Conservation (phyloP, 768 basidiomycete genomes). For the Trametes punicea region DNA sequence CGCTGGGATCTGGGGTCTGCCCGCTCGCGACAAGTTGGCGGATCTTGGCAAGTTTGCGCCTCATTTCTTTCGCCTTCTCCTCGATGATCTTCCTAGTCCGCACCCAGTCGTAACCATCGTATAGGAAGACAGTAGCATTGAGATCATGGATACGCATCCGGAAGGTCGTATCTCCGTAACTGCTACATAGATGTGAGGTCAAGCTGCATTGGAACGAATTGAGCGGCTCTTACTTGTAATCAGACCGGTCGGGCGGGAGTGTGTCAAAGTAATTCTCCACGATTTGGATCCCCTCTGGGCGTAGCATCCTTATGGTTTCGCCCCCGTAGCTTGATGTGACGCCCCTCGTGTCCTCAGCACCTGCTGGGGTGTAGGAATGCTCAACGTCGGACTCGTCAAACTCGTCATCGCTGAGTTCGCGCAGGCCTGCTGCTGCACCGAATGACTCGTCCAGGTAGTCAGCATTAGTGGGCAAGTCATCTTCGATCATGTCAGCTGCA, state of each 20-base stretch:
- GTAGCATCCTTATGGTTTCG: slow-evolving; percentile 82
- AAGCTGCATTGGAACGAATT: slow-evolving; percentile 8
- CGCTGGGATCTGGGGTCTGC: slow-evolving; percentile 74
- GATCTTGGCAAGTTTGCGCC: slow-evolving; percentile 82
- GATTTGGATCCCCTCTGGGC: slow-evolving; percentile 56
- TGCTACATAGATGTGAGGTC: slow-evolving; percentile 16
- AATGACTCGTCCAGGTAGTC: slow-evolving; percentile 88
- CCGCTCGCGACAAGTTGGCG: slow-evolving; percentile 89
- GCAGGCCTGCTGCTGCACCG: slow-evolving; percentile 71
- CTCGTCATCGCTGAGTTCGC: slow-evolving; percentile 70
- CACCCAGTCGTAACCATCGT: slow-evolving; percentile 95
- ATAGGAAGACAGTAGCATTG: slow-evolving; percentile 67
- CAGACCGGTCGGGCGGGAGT: slow-evolving; percentile 52
- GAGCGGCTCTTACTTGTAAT: slow-evolving; percentile 45
- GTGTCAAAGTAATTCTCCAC: slow-evolving; percentile 74
- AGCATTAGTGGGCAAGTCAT: slow-evolving; percentile 85
- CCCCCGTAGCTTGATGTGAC: slow-evolving; percentile 66
- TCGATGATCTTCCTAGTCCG: slow-evolving; percentile 84
- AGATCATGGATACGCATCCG: slow-evolving; percentile 56
- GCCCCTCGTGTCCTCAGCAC: slow-evolving; percentile 32
- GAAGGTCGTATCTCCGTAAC: slow-evolving; percentile 46
- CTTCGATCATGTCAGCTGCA: slow-evolving; percentile 83
- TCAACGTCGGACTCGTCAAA: slow-evolving; percentile 58
- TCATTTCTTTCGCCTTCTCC: slow-evolving; percentile 84
- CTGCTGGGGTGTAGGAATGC: not conserved